These are phyloP conservation scores for Dothiorella sarmentorum DNA, from an alignment of 2,329 filamentous ascomycete species.

Conservation along the genomic window DNA sequence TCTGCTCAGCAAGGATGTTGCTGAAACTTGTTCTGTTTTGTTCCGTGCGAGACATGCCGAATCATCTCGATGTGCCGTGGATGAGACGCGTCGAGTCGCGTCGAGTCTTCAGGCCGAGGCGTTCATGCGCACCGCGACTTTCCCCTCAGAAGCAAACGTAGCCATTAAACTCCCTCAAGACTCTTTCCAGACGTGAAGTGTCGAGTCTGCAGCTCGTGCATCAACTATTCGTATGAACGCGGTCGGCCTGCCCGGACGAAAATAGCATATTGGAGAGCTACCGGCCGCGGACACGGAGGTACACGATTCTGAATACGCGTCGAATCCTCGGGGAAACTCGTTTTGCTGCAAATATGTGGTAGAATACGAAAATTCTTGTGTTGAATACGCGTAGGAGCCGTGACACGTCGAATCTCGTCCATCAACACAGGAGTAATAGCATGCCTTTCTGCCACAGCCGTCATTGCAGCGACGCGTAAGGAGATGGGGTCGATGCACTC, in stretches of 20 bases:
- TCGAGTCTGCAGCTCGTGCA: background rate
- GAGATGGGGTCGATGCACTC: background rate
- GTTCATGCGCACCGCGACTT: background rate
- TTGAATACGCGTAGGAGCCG: background rate
- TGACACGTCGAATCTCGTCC: slow-evolving; percentile 1
- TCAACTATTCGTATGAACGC: background rate
- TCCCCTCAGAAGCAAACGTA: background rate
- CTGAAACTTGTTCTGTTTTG: slow-evolving; percentile 17
- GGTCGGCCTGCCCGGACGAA: background rate
- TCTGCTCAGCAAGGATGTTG: background rate
- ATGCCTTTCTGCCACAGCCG: background rate
- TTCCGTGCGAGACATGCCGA: background rate
- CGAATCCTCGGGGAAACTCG: background rate
- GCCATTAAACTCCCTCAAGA: background rate
- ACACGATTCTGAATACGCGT: background rate
- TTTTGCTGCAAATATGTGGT: background rate
- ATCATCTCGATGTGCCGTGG: background rate
- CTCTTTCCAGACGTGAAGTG: background rate
- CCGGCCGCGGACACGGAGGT: background rate
- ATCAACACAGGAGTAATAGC: background rate
- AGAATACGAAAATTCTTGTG: background rate
- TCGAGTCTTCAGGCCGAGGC: background rate
- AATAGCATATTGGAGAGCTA: background rate
- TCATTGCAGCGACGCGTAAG: background rate
- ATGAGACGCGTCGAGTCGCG: background rate